Evolutionary conservation across 78 protist genomes (phyloP).

Genomic region (Protostelium mycophagum): DNA sequence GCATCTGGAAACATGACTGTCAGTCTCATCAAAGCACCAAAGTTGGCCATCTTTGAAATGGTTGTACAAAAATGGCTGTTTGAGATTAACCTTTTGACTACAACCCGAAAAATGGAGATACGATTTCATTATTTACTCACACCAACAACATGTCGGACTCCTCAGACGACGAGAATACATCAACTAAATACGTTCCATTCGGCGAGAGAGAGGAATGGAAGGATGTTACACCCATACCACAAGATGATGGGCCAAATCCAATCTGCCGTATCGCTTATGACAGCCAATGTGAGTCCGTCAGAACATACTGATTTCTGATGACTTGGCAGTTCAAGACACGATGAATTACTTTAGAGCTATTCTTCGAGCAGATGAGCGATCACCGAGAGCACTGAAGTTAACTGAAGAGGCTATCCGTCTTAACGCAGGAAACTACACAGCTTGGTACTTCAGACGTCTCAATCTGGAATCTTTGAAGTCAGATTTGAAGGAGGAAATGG

Average conservation of each 20-base stretch:
- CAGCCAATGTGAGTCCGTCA: slow-evolving; percentile 39
- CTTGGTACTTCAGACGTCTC: slow-evolving; percentile 74
- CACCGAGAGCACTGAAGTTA: slow-evolving; percentile 58
- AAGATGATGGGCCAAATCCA: slow-evolving; percentile 84
- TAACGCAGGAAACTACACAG: slow-evolving; percentile 88
- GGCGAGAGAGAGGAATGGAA: slow-evolving; percentile 72
- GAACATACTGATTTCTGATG: not conserved
- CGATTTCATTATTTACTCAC: no score
- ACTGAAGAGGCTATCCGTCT: slow-evolving; percentile 70
- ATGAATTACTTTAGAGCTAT: slow-evolving; percentile 88
- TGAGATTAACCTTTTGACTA: no score
- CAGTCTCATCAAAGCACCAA: not conserved
- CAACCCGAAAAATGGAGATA: no score
- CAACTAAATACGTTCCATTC: slow-evolving; percentile 17
- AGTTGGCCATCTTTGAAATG: not conserved
- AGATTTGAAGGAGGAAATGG: slow-evolving; percentile 31
- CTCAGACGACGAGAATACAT: not conserved
- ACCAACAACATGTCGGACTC: not conserved
- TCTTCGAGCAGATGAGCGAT: slow-evolving; percentile 46
- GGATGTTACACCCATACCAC: slow-evolving; percentile 78
- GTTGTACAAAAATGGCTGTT: no score
- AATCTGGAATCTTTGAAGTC: slow-evolving; percentile 40
- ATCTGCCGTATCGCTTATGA: slow-evolving; percentile 75
- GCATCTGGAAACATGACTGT: not conserved
- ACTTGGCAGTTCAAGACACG: slow-evolving; percentile 55